Conservation (phyloP, 305 asterid genomes). For the Fraxinus albicans region DNA sequence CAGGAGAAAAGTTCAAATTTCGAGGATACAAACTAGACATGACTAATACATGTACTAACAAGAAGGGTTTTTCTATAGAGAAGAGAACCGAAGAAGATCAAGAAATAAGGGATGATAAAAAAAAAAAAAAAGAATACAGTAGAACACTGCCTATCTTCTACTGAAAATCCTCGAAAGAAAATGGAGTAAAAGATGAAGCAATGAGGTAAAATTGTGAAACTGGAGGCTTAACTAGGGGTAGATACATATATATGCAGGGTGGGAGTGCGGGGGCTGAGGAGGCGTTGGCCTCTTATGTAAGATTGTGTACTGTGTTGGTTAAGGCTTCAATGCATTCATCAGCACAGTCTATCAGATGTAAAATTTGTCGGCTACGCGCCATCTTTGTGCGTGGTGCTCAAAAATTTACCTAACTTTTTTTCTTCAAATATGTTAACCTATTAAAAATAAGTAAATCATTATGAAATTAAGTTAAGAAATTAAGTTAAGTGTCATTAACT, state of each 20-base stretch:
- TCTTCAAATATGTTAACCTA: too few species aligned
- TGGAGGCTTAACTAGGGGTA: neutral
- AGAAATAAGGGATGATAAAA: neutral
- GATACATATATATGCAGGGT: neutral
- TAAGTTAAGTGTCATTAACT: too few species aligned
- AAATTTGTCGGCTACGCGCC: neutral
- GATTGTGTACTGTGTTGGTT: neutral
- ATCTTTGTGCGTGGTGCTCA: neutral
- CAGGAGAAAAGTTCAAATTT: slow-evolving; percentile 74
- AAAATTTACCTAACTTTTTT: too few species aligned
- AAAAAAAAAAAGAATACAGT: neutral
- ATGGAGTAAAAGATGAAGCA: neutral
- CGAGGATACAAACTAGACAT: slow-evolving; percentile 75
- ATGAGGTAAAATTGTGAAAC: neutral
- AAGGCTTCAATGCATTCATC: neutral
- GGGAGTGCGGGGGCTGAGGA: neutral
- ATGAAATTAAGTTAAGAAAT: too few species aligned
- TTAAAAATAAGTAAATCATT: too few species aligned
- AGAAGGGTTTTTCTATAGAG: neutral
- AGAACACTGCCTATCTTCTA: neutral
- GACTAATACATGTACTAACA: slow-evolving; percentile 25
- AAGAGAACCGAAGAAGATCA: neutral
- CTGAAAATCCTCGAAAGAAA: neutral
- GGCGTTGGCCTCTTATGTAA: neutral
- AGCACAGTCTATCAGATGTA: neutral